Evolutionary conservation across 768 basidiomycete genomes (phyloP), one percentile per base, ranked within the genome.

Genomic region (Gelatoporia subvermispora): DNA sequence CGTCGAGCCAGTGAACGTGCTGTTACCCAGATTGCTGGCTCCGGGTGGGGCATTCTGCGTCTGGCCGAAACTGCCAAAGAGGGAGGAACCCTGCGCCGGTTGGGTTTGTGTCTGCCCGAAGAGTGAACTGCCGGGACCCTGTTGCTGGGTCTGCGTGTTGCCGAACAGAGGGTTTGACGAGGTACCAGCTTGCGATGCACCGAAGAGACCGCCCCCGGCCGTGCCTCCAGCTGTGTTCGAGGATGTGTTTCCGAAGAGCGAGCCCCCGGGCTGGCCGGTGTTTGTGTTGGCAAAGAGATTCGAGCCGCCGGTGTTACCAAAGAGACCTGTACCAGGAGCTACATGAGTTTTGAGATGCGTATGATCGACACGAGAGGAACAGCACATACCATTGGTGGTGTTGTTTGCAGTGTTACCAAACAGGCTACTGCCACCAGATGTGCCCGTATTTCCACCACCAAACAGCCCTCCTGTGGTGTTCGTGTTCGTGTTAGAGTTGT

Each of bases 171-270:
- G 47, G 44, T 43, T 52, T 40, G 47, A 49, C 21, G 41, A 48
- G 28, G 45, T 58, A 8, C 66, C 67, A 52, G 69, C 68, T 15
- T 68, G 45, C 7, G 49, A 37, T 4, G 58, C 56, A 25, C 62
- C 55, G 45, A 63, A 61, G 17, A 62, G 48, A 15, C 61, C 58
- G 13, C 59, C 56, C 23, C 44, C 48, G 35, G 56, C 20, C 23
- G 47, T 48, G 23, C 13, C 49, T 21, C 31, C 41, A 39, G 52
- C 50, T 31, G 45, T 48, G 40, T 49, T 53, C 20, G 54, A 18
- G 0, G 35, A 43, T 3, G 60, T 50, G 31, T 38, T 53, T 36
- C 41, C 48, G 18, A 65, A 65, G 2, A 64, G 51, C 16, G 57
- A 51, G 9, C 61, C 61, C 7, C 47, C 45, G 11, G 50, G 40